Evolutionary conservation across 495 filamentous ascomycete genomes (phyloP).

Genomic region (Xylaria nigripes): DNA sequence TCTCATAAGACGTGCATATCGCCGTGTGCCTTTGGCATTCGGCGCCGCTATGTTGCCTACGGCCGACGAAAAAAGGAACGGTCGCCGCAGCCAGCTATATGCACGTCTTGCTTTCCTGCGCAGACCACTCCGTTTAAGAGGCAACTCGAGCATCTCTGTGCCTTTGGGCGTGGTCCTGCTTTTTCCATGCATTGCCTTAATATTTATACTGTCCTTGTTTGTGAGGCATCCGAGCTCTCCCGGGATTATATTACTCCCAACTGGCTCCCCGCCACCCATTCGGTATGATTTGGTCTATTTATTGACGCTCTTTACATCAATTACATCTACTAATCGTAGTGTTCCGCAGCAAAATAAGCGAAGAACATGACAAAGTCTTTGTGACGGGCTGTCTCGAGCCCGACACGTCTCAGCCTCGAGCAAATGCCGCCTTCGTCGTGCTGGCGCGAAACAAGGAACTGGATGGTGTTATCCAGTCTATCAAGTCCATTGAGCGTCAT

Average conservation of each 20-base stretch:
- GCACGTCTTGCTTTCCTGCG: constrained; percentile 72
- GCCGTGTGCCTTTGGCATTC: constrained; percentile 36
- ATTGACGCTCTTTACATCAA: neutral
- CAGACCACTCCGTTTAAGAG: constrained; percentile 82
- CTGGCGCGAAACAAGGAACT: constrained; percentile 94
- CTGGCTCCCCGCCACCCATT: constrained; percentile 83
- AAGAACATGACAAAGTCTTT: constrained; percentile 95
- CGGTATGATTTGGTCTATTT: constrained; percentile 50
- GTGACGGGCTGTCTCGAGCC: constrained; percentile 77
- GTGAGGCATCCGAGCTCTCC: constrained; percentile 79
- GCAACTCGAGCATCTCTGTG: constrained; percentile 89
- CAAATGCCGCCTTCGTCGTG: constrained; percentile 93
- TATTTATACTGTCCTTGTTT: constrained; percentile 85
- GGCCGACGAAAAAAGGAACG: constrained; percentile 36
- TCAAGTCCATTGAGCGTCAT: constrained; percentile 96
- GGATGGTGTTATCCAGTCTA: constrained; percentile 88
- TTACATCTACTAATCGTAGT: neutral
- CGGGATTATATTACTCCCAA: constrained; percentile 77
- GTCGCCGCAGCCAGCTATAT: constrained; percentile 29
- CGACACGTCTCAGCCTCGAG: constrained; percentile 56
- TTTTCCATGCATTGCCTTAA: constrained; percentile 85
- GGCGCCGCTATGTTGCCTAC: constrained; percentile 34
- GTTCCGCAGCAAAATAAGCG: constrained; percentile 77
- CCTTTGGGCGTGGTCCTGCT: constrained; percentile 87
- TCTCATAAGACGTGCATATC: constrained; percentile 46